Percentiles rank a stretch among this genome's conserved stretches.
phyloP scores from a whole-genome alignment of 352 stramenopile genomes.

The Globisporangium paroecandrum region DNA sequence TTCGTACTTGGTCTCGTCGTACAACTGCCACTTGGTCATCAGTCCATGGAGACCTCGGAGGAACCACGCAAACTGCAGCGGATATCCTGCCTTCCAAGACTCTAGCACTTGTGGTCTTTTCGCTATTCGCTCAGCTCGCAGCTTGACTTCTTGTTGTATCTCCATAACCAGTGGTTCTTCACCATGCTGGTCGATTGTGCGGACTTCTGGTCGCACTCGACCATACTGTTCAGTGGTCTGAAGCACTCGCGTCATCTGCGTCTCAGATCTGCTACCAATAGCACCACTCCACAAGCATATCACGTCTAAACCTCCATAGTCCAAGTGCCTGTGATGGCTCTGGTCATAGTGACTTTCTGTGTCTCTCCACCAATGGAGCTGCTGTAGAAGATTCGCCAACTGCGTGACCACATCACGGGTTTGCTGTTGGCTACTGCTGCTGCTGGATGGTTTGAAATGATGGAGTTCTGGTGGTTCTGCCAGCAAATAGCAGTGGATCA shows the following conservation, averaged over 20 bases:
- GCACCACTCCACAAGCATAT: not conserved
- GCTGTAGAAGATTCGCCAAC: not conserved
- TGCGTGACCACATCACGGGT: slow-evolving; percentile 1
- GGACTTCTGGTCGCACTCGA: not conserved
- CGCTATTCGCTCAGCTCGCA: not conserved
- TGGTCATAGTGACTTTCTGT: not conserved
- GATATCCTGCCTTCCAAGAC: not conserved
- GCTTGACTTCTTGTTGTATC: not conserved
- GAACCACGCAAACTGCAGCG: not conserved
- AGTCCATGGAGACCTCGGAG: not conserved
- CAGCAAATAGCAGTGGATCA: slow-evolving; percentile 6
- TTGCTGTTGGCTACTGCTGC: not conserved
- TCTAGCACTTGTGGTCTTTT: not conserved
- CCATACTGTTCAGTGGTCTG: not conserved
- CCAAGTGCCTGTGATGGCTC: not conserved
- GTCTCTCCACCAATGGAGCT: slow-evolving; percentile 8
- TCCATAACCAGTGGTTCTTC: not conserved
- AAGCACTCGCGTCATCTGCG: not conserved
- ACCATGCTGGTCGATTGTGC: not conserved
- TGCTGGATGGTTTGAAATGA: not conserved
- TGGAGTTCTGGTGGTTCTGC: not conserved
- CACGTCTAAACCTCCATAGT: not conserved
- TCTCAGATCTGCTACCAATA: not conserved
- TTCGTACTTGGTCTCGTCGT: slow-evolving; percentile 13
- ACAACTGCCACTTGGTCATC: not conserved